These are phyloP conservation scores for Rhizopogon vinicolor DNA, from an alignment of 768 basidiomycete genomes.

Conservation along the genomic window DNA sequence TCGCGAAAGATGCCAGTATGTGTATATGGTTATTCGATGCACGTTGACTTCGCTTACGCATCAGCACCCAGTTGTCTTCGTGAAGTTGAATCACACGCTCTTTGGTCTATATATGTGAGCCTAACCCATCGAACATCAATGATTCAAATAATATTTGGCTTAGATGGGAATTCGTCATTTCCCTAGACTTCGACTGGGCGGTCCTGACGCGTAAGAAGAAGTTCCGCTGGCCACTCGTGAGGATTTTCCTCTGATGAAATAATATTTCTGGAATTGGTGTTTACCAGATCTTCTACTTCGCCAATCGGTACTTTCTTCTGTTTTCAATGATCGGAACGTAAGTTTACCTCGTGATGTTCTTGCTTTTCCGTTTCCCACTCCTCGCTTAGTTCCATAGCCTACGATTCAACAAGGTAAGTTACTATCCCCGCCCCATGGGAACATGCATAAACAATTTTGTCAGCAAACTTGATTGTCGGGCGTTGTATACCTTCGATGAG, in stretches of 20 bases:
- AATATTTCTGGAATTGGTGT: constrained; percentile 2
- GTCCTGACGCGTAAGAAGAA: constrained; percentile 34
- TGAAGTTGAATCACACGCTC: constrained; percentile 36
- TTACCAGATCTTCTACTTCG: constrained; percentile 39
- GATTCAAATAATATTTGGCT: not conserved
- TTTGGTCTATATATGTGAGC: constrained; percentile 42
- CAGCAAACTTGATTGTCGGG: constrained; percentile 39
- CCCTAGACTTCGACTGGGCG: constrained; percentile 38
- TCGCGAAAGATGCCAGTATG: too few species aligned
- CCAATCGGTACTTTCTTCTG: constrained; percentile 39
- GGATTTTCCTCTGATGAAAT: constrained; percentile 14
- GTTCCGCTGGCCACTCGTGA: constrained; percentile 45
- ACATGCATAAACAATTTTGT: not conserved
- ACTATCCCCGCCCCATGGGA: too few species aligned
- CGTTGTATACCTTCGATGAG: constrained; percentile 44
- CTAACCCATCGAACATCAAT: not conserved
- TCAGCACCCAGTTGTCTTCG: constrained; percentile 25
- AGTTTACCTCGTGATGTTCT: constrained; percentile 6
- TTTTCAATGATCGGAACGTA: constrained; percentile 45
- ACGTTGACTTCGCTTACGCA: not conserved
- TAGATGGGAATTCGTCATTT: constrained; percentile 42
- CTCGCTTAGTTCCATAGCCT: constrained; percentile 13
- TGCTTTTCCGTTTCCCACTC: not conserved
- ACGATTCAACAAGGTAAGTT: constrained; percentile 23
- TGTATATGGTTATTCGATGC: too few species aligned